Evolutionary conservation across 495 filamentous ascomycete species (phyloP).

Genomic region (Neurospora sublineolata): DNA sequence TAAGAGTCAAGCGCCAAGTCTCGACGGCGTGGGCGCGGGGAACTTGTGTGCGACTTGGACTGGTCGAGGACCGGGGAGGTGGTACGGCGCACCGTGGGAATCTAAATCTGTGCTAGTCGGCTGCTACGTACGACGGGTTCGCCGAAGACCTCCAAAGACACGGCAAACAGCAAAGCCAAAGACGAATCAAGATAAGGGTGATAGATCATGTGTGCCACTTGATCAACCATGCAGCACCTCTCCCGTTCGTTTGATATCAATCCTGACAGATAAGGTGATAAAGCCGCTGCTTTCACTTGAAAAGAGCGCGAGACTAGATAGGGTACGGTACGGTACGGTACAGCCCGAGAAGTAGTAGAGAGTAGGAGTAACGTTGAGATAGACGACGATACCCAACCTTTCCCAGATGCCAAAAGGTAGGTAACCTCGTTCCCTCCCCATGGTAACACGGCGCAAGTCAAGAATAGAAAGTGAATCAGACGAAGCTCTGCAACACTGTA

Average conservation of each 20-base stretch:
- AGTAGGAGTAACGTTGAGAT: not conserved
- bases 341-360: not conserved
- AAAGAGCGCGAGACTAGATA: not conserved
- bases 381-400: not conserved
- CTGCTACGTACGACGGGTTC: not conserved
- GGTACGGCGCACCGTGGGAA: not conserved
- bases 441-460: not conserved
- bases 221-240: not conserved
- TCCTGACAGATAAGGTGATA: not conserved
- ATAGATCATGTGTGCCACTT: not conserved
- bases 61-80: not conserved
- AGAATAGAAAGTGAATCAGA: not conserved
- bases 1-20: not conserved
- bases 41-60: not conserved
- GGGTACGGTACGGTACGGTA: not conserved
- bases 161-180: not conserved
- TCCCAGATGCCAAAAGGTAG: not conserved
- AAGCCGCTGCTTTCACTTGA: not conserved
- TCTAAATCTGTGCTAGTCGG: not conserved
- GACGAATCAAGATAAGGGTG: not conserved
- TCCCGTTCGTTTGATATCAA: not conserved
- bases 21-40: not conserved
- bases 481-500: not conserved
- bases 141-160: not conserved
- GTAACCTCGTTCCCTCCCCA: not conserved